Evolutionary conservation across 176 grass and related monocot species (phyloP).

Genomic region (Juncus effusus): DNA sequence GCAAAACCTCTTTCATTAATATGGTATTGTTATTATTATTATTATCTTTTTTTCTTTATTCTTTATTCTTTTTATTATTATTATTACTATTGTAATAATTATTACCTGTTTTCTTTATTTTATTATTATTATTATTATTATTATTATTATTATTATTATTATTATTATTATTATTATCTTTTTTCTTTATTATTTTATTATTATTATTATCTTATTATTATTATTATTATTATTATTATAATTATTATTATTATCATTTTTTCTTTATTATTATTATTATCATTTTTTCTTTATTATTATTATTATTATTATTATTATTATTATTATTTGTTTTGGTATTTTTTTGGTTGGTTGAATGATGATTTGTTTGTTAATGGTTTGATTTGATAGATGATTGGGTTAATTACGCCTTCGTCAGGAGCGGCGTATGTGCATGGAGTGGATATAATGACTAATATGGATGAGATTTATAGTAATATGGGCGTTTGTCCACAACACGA

Average conservation of each 20-base stretch:
- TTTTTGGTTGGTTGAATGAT: background rate
- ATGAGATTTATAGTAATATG: conserved; percentile 81
- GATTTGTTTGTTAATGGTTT: too few species aligned
- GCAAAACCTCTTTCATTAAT: conserved; percentile 96
- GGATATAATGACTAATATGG: conserved; percentile 69
- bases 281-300: conserved; percentile 4
- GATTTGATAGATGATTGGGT: conserved; percentile 69
- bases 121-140: conserved; percentile 21
- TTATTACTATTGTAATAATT: too few species aligned
- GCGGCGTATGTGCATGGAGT: conserved; percentile 76
- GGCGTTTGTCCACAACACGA: conserved; percentile 96
- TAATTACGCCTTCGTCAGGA: conserved; percentile 70
- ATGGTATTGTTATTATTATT: conserved; percentile 53
- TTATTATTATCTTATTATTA: too few species aligned
- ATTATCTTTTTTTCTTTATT: background rate
- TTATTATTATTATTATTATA: conserved; percentile 10
- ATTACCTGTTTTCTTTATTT: background rate
- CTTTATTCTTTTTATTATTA: too few species aligned
- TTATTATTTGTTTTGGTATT: too few species aligned
- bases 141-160: background rate
- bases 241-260: background rate
- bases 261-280: background rate
- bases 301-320: background rate
- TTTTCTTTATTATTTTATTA: too few species aligned
- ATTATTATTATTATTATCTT: background rate